Percentiles rank a stretch among this genome's conserved stretches.
These are phyloP conservation scores for Forsythia suspensa DNA, from an alignment of 257 asterid species.

Conservation along the genomic window DNA sequence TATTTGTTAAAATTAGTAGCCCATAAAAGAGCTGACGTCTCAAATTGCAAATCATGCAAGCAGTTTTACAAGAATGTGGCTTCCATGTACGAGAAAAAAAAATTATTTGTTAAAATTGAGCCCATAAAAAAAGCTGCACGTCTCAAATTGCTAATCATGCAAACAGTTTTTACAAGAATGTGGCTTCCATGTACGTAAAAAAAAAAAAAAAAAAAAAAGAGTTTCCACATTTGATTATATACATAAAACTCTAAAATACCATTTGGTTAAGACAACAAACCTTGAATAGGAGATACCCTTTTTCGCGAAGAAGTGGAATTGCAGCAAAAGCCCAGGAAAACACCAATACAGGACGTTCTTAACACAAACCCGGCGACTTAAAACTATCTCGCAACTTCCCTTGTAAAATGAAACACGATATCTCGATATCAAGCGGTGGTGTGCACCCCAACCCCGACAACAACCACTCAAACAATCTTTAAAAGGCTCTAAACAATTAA, in stretches of 20 bases:
- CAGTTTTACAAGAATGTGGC: neutral
- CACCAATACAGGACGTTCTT: neutral
- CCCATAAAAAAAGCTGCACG: neutral
- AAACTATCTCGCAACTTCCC: conserved; percentile 2
- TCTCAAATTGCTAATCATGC: neutral
- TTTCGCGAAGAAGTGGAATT: neutral
- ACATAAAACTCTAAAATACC: neutral
- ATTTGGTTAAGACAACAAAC: neutral
- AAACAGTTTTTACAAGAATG: neutral
- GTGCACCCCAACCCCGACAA: neutral
- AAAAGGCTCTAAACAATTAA: conserved; percentile 10
- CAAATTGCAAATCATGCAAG: neutral
- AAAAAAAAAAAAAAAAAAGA: no score
- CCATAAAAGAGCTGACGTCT: neutral
- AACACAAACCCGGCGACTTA: neutral
- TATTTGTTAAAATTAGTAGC: neutral
- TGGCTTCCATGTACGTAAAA: neutral
- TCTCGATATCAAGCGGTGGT: neutral
- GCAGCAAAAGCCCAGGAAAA: conserved; percentile 2
- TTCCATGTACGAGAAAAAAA: no score
- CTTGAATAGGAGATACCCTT: neutral
- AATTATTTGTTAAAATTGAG: neutral
- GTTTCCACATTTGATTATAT: neutral
- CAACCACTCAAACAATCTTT: neutral
- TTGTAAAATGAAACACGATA: neutral